phyloP scores from a whole-genome alignment of 148 eudicot genomes.

The Salicornia ramosissima region DNA sequence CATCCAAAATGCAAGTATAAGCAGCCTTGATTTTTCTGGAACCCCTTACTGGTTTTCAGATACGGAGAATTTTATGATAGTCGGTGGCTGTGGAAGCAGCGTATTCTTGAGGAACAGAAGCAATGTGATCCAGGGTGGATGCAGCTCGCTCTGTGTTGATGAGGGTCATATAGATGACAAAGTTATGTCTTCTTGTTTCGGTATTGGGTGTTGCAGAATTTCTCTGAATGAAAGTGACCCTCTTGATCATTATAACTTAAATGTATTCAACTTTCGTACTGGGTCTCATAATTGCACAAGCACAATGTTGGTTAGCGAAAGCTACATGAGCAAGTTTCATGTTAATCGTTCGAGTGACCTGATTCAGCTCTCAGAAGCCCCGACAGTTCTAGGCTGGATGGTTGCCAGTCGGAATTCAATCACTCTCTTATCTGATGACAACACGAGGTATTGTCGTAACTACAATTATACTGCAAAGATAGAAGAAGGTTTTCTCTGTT shows the following conservation, averaged over 20 bases:
- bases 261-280: background rate
- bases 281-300: conserved; percentile 4
- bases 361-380: background rate
- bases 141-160: conserved; percentile 17
- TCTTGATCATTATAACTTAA: background rate
- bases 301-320: background rate
- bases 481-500: background rate
- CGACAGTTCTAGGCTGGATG: background rate
- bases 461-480: background rate
- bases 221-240: background rate
- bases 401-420: background rate
- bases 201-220: conserved; percentile 5
- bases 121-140: conserved; percentile 7
- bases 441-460: background rate
- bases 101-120: conserved; percentile 14
- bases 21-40: background rate
- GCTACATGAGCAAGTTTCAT: background rate
- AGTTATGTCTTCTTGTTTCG: background rate
- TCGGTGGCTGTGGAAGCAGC: conserved; percentile 26
- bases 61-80: conserved; percentile 12
- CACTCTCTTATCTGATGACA: background rate
- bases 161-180: background rate
- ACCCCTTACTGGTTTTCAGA: conserved; percentile 23
- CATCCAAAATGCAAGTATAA: conserved; percentile 5
- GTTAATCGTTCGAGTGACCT: background rate